Base-by-base conservation (phyloP, 2,329 filamentous ascomycete genomes). In the Ophiostoma perfectum region DNA sequence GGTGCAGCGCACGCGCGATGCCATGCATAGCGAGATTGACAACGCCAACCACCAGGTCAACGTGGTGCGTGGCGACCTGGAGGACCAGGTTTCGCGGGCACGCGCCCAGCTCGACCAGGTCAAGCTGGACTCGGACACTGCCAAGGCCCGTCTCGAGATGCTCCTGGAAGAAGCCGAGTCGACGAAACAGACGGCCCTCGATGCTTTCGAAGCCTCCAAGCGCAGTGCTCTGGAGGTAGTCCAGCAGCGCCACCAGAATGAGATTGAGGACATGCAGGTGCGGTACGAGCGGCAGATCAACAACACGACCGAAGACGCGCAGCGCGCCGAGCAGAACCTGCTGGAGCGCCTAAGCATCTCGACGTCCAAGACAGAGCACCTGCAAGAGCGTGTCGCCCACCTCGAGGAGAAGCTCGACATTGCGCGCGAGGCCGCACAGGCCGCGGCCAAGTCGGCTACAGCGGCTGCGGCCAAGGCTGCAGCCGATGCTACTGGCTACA, bases 401-500 rank as follows among this genome's bases (percentile, higher is more conserved):
- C 83, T 98, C 1, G 92, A 97, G 77, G 93, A 97, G 77, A 94
- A 93, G 78, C 85, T 99, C 16, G 90, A 96, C 73, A 90, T 98
- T 73, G 90, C 94, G 38, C 93, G 93, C 76, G 88, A 93, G 75
- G 93, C 93, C 44, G 93, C 93, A 9, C 87, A 88, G 70, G 92
- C 93, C 49, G 94, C 93, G 16, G 92, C 87, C 16, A 86, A 90
- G 77, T 92, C 91, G 47, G 90, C 90, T 52, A 88, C 88, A 76
- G 36, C 45, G 2, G 7, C 55, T 44, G 92, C 91, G 45, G 90
- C 90, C 58, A 88, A 88, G 76, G 41, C 44, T 16, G 5, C 49
- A 82, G 70, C 80, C 79, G 67, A 72, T 12, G 69, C 74, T 8
- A 70, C 69, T n/a, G 67, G 73, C 7, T 4, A 36, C 7, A 16